Evolutionary conservation across 2,329 filamentous ascomycete genomes (phyloP).

Genomic region (Trichoderma brevicompactum): DNA sequence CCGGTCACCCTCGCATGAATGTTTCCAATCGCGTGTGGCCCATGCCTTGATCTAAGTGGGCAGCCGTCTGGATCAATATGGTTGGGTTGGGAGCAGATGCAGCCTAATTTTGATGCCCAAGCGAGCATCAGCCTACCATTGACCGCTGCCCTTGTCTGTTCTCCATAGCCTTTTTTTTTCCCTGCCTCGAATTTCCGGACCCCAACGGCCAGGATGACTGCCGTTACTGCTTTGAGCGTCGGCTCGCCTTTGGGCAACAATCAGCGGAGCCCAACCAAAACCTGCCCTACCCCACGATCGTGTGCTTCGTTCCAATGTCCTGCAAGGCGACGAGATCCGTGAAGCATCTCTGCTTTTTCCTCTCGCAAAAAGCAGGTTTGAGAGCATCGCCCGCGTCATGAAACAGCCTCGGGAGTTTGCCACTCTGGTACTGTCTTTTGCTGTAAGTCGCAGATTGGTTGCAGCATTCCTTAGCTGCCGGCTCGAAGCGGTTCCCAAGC

Average conservation of each 20-base stretch:
- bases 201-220: background rate
- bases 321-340: conserved; percentile 28
- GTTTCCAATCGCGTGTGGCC: conserved; percentile 16
- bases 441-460: conserved; percentile 26
- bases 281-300: conserved; percentile 29
- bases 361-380: conserved; percentile 26
- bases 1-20: conserved; percentile 12
- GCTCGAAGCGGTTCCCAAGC: conserved; percentile 17
- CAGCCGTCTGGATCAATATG: conserved; percentile 19
- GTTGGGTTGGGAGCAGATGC: conserved; percentile 27
- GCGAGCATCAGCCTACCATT: conserved; percentile 18
- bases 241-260: conserved; percentile 30
- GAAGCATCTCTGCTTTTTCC: conserved; percentile 13
- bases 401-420: conserved; percentile 28
- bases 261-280: conserved; percentile 29
- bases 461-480: conserved; percentile 22
- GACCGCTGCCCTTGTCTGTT: conserved; percentile 1
- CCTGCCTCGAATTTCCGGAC: conserved; percentile 25
- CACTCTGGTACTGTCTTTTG: conserved; percentile 21
- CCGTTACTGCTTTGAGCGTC: conserved; percentile 20
- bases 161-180: conserved; percentile 6
- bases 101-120: conserved; percentile 31
- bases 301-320: conserved; percentile 22
- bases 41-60: conserved; percentile 28
- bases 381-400: conserved; percentile 26